Evolutionary conservation across 768 basidiomycete species (phyloP).

Genomic region (Auriscalpium orientale): DNA sequence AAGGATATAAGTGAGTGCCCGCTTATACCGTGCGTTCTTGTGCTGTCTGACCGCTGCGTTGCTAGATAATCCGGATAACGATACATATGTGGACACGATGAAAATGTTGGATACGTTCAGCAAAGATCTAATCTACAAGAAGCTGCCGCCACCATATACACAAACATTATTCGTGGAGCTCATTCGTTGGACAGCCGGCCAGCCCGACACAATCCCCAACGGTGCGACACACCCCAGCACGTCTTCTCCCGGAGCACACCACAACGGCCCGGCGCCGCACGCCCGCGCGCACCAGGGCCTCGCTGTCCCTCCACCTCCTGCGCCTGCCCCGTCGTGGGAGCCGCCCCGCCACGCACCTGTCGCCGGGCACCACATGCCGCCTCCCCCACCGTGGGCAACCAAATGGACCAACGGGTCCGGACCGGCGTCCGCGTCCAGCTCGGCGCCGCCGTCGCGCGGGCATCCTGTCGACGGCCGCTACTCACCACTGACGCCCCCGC

Average conservation of each 20-base stretch:
- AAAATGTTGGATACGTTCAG: constrained; percentile 71
- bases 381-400: constrained; percentile 30
- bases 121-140: constrained; percentile 64
- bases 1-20: constrained; percentile 46
- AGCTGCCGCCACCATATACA: constrained; percentile 52
- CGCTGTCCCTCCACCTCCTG: constrained; percentile 26
- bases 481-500: constrained; percentile 14
- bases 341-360: constrained; percentile 3
- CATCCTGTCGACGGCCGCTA: not conserved
- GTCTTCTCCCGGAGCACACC: constrained; percentile 16
- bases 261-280: constrained; percentile 3
- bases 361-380: constrained; percentile 22
- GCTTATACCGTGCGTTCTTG: constrained; percentile 5
- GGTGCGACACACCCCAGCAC: constrained; percentile 13
- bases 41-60: constrained; percentile 9
- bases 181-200: constrained; percentile 51
- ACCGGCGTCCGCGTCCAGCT: constrained; percentile 19
- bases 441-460: constrained; percentile 15
- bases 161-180: constrained; percentile 73
- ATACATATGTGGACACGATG: constrained; percentile 63
- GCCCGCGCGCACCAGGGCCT: constrained; percentile 5
- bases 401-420: constrained; percentile 25
- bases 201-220: constrained; percentile 33
- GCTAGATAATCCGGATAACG: constrained; percentile 39
- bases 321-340: constrained; percentile 21